Evolutionary conservation across 2,329 filamentous ascomycete species (phyloP).

Genomic region (Capronia epimyces): DNA sequence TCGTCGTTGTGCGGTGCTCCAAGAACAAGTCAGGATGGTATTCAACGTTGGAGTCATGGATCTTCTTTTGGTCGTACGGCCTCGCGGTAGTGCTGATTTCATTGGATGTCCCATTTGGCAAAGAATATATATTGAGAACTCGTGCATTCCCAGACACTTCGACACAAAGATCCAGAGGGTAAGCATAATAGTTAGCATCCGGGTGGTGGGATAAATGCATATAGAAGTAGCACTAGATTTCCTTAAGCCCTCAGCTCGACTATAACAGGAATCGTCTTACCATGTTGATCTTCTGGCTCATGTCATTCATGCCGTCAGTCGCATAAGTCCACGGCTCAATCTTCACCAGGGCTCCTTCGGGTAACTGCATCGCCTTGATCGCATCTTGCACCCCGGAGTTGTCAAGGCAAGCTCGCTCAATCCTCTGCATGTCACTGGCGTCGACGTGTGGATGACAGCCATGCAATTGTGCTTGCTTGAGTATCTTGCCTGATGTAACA

Average conservation of each 20-base stretch:
- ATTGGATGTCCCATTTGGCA: conserved; percentile 41
- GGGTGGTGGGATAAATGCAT: conserved; percentile 39
- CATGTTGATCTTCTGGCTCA: conserved; percentile 46
- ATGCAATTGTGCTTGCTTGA: conserved; percentile 33
- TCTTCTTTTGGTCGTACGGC: conserved; percentile 41
- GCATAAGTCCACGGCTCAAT: conserved; percentile 55
- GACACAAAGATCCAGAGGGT: conserved; percentile 51
- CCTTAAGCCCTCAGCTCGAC: conserved; percentile 4
- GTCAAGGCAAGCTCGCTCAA: conserved; percentile 45
- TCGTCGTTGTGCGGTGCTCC: conserved; percentile 34
- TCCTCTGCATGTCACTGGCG: conserved; percentile 45
- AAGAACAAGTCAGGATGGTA: conserved; percentile 35
- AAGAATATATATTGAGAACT: conserved; percentile 48
- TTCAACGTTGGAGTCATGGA: conserved; percentile 37
- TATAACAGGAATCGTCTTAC: conserved; percentile 29
- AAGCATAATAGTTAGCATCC: conserved; percentile 55
- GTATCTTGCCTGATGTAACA: conserved; percentile 25
- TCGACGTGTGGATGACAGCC: conserved; percentile 48
- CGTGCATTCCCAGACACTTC: conserved; percentile 48
- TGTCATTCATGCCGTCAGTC: conserved; percentile 50
- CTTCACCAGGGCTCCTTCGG: conserved; percentile 42
- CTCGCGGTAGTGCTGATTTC: conserved; percentile 36
- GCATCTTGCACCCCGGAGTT: conserved; percentile 42
- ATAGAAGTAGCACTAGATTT: conserved; percentile 36
- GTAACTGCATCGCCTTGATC: conserved; percentile 42